These are phyloP conservation scores for Quambalaria eucalypti DNA, from an alignment of 1,284 basidiomycete genomes.

Conservation along the genomic window DNA sequence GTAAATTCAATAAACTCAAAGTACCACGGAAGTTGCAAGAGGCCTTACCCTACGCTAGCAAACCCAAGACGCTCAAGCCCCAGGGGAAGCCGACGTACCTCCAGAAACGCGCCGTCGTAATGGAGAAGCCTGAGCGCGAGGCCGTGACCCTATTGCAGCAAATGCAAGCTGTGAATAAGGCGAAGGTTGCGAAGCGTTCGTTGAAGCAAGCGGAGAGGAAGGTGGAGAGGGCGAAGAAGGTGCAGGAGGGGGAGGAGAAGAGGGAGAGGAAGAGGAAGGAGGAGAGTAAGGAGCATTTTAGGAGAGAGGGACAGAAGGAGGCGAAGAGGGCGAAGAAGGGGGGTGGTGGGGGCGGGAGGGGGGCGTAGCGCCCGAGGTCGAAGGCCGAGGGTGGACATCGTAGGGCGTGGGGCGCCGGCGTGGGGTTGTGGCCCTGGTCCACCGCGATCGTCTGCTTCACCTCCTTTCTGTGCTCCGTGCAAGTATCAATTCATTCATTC, in stretches of 20 bases:
- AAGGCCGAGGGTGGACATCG: no score
- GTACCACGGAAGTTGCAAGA: constrained; percentile 83
- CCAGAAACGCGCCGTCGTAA: constrained; percentile 62
- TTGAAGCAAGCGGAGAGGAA: constrained; percentile 20
- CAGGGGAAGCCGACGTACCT: constrained; percentile 60
- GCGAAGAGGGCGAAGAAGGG: constrained; percentile 28
- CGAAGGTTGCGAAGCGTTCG: constrained; percentile 70
- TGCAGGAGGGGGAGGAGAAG: constrained; percentile 17
- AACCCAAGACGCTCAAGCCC: constrained; percentile 72
- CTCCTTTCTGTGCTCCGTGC: no score
- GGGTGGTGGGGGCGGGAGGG: no score
- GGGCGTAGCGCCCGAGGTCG: no score
- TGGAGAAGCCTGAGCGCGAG: constrained; percentile 88
- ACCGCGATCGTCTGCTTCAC: no score
- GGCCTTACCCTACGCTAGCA: constrained; percentile 79
- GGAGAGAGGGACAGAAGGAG: background rate
- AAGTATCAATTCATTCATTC: no score
- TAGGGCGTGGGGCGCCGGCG: no score
- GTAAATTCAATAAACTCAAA: constrained; percentile 84
- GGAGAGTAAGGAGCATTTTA: constrained; percentile 1
- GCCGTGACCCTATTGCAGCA: constrained; percentile 89
- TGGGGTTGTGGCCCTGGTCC: no score
- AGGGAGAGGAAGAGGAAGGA: constrained; percentile 12
- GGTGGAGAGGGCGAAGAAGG: constrained; percentile 15
- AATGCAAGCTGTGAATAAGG: constrained; percentile 82